A percentile compares a stretch with the other conserved stretches of the same genome.
phyloP scores from a whole-genome alignment of 2,329 filamentous ascomycete species.

The Fusarium nelsonii region DNA sequence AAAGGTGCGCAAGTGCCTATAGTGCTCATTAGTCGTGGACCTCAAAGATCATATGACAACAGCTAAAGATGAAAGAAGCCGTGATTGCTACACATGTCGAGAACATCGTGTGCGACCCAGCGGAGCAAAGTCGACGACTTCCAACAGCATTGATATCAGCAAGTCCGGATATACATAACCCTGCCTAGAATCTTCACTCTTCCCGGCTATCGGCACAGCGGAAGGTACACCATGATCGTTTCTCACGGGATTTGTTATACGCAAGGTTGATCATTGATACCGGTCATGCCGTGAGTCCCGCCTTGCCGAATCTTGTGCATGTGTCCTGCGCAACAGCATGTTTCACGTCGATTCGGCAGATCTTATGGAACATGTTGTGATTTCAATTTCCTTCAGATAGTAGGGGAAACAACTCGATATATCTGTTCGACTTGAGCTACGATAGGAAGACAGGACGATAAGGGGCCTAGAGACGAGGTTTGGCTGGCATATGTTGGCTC shows the following conservation, averaged over 20 bases:
- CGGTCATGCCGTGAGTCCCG: conserved; percentile 12
- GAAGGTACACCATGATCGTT: conserved; percentile 12
- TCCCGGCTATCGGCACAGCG: conserved; percentile 17
- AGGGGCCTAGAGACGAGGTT: not conserved
- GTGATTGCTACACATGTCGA: conserved; percentile 32
- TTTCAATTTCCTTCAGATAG: conserved; percentile 10
- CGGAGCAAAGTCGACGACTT: conserved; percentile 30
- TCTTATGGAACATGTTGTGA: conserved; percentile 30
- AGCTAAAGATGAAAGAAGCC: conserved; percentile 23
- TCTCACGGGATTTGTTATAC: conserved; percentile 11
- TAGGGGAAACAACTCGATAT: not conserved
- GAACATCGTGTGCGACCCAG: conserved; percentile 1
- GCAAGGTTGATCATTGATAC: not conserved
- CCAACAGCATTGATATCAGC: conserved; percentile 31
- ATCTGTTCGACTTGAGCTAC: conserved; percentile 1
- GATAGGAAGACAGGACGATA: not conserved
- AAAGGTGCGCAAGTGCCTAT: too few relatives aligned
- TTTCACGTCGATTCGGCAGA: conserved; percentile 32
- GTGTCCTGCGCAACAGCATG: conserved; percentile 12
- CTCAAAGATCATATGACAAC: conserved; percentile 16
- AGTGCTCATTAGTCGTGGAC: too few relatives aligned
- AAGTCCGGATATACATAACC: conserved; percentile 32
- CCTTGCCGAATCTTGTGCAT: conserved; percentile 27
- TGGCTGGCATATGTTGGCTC: too few relatives aligned
- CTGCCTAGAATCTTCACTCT: conserved; percentile 10